These are phyloP conservation scores for Carex pumila DNA, from an alignment of 176 grass and related monocot species.

Conservation along the genomic window DNA sequence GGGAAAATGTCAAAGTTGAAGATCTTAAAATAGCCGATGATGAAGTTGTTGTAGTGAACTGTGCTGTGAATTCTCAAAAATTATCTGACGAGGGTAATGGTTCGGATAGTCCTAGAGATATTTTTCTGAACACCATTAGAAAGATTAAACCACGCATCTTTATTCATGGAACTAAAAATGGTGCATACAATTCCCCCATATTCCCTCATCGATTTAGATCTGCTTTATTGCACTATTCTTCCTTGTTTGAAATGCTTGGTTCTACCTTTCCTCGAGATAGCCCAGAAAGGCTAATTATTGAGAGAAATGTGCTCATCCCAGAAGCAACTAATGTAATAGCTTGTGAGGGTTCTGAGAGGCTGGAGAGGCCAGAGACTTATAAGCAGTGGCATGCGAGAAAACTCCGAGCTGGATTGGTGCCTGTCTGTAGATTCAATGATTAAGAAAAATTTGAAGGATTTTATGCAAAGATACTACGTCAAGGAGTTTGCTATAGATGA, in stretches of 20 bases:
- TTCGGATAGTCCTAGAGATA: conserved; percentile 46
- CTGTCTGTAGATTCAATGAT: conserved; percentile 22
- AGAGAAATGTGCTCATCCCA: conserved; percentile 13
- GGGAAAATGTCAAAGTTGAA: conserved; percentile 39
- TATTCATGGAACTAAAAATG: conserved; percentile 38
- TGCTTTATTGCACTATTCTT: conserved; percentile 31
- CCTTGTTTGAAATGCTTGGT: conserved; percentile 37
- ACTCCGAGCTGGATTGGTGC: conserved; percentile 30
- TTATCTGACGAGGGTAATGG: conserved; percentile 42
- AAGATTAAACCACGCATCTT: conserved; percentile 47
- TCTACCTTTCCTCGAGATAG: conserved; percentile 23
- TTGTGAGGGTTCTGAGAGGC: conserved; percentile 29
- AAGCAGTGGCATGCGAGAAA: conserved; percentile 35
- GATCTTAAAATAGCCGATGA: conserved; percentile 44
- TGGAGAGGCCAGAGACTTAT: conserved; percentile 47
- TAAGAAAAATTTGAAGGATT: conserved; percentile 27
- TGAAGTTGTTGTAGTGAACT: conserved; percentile 57
- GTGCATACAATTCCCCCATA: conserved; percentile 33
- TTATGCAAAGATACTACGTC: conserved; percentile 12
- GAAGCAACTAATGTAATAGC: conserved; percentile 25
- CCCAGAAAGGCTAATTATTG: conserved; percentile 23
- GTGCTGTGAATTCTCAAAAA: conserved; percentile 30
- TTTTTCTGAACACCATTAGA: conserved; percentile 38
- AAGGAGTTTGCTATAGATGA: conserved; percentile 36
- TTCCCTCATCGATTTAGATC: conserved; percentile 32